Evolutionary conservation across 495 filamentous ascomycete species (phyloP), one percentile per base, ranked within the genome.

Genomic region (Penicillium maclennaniae): DNA sequence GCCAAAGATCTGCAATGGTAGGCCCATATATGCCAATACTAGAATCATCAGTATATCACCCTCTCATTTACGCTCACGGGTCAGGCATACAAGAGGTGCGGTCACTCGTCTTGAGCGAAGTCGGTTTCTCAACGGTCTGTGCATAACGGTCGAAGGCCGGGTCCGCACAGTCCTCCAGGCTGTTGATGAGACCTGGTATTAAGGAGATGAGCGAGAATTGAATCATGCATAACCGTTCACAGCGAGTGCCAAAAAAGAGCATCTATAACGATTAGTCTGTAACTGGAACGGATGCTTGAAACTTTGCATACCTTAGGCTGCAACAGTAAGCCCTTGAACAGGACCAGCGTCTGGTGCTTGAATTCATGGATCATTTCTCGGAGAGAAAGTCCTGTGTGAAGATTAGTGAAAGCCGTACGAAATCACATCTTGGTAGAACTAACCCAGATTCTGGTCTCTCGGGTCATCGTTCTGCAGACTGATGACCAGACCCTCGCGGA

Each of bases 171-270:
- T 98, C 93, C 72, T 91, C 82, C 12, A 98, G 79, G 55, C 83
- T 85, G 51, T 89, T 81, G 55, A 97, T 81, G 25, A 98, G 79
- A 23, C 91, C 91, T 25, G 93, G 93, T 67, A 98, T 92, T 56
- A 98, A 73, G 28, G 93, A 97, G 45, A 98, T 83, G 6, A 98
- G 79, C 4, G 92, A 92, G 69, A 97, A 98, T 64, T 98, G 93
- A 68, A 95, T 91, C 89, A 97, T 92, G 81, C 93, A 98, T 45
- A 98, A 71, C 31, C 88, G 81, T 67, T 98, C 93, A 66, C 93
- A 97, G 51, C 92, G 83, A 10, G 91, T 88, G 39, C 93, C 95
- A 61, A 97, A 98, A 75, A 98, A 97, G 34, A 98, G 84, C 91
- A 97, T 98, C 92, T 97, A 61, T 2, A 26, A 43, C 43, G n/a